phyloP scores from a whole-genome alignment of 805 yeast genomes.

The Yarrowia osloensis region DNA sequence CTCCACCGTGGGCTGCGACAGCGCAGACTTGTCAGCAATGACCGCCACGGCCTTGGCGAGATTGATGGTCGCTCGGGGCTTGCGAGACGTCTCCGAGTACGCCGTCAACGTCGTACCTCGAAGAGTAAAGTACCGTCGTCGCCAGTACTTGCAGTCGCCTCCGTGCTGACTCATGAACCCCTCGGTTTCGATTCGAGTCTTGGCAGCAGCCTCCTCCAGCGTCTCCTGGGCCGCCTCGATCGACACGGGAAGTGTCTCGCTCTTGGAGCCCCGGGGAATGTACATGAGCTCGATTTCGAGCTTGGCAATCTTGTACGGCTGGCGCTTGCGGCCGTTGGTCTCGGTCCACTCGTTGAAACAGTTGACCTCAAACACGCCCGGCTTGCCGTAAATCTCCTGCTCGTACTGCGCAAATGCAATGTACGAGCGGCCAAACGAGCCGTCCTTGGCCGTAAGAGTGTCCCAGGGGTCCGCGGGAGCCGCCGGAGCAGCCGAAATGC shows the following conservation, averaged over 20 bases:
- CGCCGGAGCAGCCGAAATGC: background rate
- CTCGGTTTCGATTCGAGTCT: conserved; percentile 44
- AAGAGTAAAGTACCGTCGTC: conserved; percentile 73
- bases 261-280: conserved; percentile 55
- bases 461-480: conserved; percentile 24
- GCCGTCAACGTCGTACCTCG: conserved; percentile 73
- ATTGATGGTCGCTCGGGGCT: conserved; percentile 68
- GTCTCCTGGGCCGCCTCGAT: conserved; percentile 49
- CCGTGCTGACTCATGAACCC: conserved; percentile 88
- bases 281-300: conserved; percentile 58
- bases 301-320: conserved; percentile 51
- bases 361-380: conserved; percentile 56
- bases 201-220: conserved; percentile 33
- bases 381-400: conserved; percentile 55
- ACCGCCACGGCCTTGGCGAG: conserved; percentile 65
- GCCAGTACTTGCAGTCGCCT: conserved; percentile 78
- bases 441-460: conserved; percentile 9
- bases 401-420: conserved; percentile 64
- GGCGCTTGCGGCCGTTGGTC: conserved; percentile 18
- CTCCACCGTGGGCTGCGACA: conserved; percentile 39
- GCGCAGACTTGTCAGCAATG: conserved; percentile 37
- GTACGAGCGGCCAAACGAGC: conserved; percentile 42
- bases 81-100: conserved; percentile 67
- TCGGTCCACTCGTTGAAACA: conserved; percentile 44
- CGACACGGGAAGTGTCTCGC: conserved; percentile 50